These are phyloP conservation scores for Leishmania turanica DNA, from an alignment of 208 protist species.

Conservation along the genomic window DNA sequence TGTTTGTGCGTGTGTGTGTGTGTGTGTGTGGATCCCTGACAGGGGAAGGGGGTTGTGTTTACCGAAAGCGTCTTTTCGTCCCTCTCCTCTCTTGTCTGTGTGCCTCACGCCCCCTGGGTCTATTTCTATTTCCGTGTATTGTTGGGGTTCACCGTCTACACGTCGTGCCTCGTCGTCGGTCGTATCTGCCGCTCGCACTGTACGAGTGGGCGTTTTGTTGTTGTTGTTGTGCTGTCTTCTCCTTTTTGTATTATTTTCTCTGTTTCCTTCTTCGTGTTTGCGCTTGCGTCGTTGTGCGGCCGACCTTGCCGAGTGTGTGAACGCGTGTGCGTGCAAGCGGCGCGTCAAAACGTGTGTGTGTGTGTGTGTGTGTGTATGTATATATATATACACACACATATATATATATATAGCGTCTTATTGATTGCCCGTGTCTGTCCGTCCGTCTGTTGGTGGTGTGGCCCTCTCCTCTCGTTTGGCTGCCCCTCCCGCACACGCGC, in stretches of 20 bases:
- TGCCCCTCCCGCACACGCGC: not conserved
- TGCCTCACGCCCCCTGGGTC: too few species aligned
- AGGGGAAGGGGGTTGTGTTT: not conserved
- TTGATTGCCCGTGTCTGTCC: not conserved
- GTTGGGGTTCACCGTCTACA: too few species aligned
- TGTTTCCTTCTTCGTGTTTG: conserved; percentile 6
- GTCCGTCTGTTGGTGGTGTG: not conserved
- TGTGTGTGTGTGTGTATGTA: too few species aligned
- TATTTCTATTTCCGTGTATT: too few species aligned
- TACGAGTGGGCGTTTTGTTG: not conserved
- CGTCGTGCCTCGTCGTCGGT: not conserved
- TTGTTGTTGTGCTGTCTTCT: conserved; percentile 2
- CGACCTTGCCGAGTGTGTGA: not conserved
- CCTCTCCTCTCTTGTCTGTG: not conserved
- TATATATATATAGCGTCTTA: too few species aligned
- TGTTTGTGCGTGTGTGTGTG: not conserved
- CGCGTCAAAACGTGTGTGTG: too few species aligned
- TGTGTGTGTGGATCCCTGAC: not conserved
- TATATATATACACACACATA: too few species aligned
- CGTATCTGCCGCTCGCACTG: not conserved
- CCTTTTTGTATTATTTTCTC: not conserved
- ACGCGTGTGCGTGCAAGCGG: not conserved
- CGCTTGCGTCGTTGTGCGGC: not conserved
- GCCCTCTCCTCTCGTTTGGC: not conserved
- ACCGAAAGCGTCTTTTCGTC: not conserved